These are phyloP conservation scores for Chytriomyces sp. DNA, from an alignment of 192 early-diverging fungal species.

Conservation along the genomic window DNA sequence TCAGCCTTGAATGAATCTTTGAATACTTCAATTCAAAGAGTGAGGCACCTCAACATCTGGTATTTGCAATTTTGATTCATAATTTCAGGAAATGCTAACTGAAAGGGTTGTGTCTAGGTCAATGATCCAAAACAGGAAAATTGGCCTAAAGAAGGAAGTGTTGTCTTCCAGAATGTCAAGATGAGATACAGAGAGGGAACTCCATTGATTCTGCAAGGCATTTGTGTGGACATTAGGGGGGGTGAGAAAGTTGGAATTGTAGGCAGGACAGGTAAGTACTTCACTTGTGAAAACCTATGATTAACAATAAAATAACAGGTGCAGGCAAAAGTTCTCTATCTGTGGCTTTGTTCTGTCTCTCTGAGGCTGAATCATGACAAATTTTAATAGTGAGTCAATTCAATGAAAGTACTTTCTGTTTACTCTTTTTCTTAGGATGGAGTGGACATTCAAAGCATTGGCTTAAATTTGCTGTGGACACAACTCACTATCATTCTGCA, in stretches of 20 bases:
- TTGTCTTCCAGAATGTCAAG: slow-evolving; percentile 67
- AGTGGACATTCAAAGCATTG: slow-evolving; percentile 71
- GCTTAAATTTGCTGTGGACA: slow-evolving; percentile 78
- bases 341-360: slow-evolving; percentile 75
- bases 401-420: too few relatives aligned
- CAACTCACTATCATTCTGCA: slow-evolving; percentile 89
- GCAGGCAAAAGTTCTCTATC: slow-evolving; percentile 79
- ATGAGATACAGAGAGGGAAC: slow-evolving; percentile 79
- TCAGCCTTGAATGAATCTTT: slow-evolving; percentile 38
- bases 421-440: too few relatives aligned
- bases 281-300: too few relatives aligned
- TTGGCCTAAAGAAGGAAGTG: slow-evolving; percentile 71
- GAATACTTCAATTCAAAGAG: slow-evolving; percentile 39
- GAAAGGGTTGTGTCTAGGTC: too few relatives aligned
- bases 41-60: slow-evolving; percentile 30
- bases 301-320: too few relatives aligned
- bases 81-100: not conserved
- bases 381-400: too few relatives aligned
- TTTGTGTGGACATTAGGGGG: slow-evolving; percentile 46
- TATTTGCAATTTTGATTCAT: not conserved
- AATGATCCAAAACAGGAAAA: not conserved
- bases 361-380: slow-evolving; percentile 64
- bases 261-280: slow-evolving; percentile 67
- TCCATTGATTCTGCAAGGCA: slow-evolving; percentile 51
- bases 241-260: slow-evolving; percentile 60